Conservation (phyloP, 768 basidiomycete genomes). For the Mycena galopus region DNA sequence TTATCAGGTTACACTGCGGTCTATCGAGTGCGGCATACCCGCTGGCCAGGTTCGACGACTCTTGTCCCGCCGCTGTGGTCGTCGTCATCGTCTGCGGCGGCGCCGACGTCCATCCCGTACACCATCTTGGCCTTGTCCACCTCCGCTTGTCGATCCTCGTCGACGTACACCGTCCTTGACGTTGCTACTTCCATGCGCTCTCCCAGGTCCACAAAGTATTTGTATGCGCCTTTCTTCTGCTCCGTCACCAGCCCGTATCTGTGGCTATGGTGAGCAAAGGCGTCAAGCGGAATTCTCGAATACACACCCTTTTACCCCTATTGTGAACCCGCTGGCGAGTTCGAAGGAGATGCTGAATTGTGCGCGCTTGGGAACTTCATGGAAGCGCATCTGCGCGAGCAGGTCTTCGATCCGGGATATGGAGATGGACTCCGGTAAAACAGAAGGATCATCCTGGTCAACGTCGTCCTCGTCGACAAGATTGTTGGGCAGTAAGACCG, state of each 20-base stretch:
- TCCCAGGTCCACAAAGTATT: conserved; percentile 85
- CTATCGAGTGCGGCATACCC: conserved; percentile 53
- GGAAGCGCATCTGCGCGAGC: conserved; percentile 83
- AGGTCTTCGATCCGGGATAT: conserved; percentile 85
- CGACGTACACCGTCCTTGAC: conserved; percentile 78
- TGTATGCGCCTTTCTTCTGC: conserved; percentile 86
- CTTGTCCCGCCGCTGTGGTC: conserved; percentile 47
- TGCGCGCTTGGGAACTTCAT: conserved; percentile 86
- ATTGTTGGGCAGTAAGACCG: conserved; percentile 68
- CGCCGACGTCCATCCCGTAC: conserved; percentile 58
- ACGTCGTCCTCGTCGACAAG: conserved; percentile 67
- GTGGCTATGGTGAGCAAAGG: conserved; percentile 21
- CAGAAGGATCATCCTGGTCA: conserved; percentile 51
- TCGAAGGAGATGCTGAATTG: conserved; percentile 86
- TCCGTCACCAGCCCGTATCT: conserved; percentile 93
- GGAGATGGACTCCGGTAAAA: conserved; percentile 78
- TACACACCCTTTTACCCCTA: conserved; percentile 86
- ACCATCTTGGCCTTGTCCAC: conserved; percentile 60
- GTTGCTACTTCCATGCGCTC: conserved; percentile 83
- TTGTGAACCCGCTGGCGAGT: conserved; percentile 78
- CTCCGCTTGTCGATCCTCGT: conserved; percentile 72
- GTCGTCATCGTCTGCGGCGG: conserved; percentile 54
- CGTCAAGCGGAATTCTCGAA: conserved; percentile 9
- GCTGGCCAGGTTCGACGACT: conserved; percentile 62
- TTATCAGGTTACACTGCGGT: neutral